These are phyloP conservation scores for Corrigiola litoralis DNA, from an alignment of 179 eudicot genomes.

Conservation along the genomic window DNA sequence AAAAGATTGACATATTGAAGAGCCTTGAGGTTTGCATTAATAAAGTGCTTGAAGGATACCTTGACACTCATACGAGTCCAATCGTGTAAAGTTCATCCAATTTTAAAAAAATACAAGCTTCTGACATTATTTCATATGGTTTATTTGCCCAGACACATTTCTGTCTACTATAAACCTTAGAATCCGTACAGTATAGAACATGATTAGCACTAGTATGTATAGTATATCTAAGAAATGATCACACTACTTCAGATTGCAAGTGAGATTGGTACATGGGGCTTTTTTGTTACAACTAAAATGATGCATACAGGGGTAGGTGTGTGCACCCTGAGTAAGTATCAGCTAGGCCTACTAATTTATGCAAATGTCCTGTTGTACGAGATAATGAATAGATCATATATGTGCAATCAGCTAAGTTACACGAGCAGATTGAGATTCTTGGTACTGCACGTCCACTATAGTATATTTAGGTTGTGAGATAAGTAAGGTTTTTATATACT, in stretches of 20 bases:
- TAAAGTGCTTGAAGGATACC: no score
- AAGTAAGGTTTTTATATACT: no score
- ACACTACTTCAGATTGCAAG: slow-evolving; percentile 3
- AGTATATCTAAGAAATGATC: neutral
- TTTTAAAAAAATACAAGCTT: neutral
- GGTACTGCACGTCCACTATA: no score
- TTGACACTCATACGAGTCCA: no score
- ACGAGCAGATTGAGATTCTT: no score
- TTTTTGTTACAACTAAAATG: no score
- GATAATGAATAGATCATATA: neutral
- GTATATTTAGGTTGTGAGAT: no score
- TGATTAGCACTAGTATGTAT: slow-evolving; percentile 6
- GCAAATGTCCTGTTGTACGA: neutral
- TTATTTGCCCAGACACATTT: neutral
- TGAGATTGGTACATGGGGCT: neutral
- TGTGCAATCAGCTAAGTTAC: no score
- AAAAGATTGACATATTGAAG: neutral
- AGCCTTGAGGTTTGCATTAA: no score
- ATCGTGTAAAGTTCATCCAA: no score
- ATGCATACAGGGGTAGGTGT: no score
- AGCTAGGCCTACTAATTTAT: neutral
- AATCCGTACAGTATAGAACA: slow-evolving; percentile 4
- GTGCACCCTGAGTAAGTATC: no score
- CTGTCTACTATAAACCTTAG: neutral
- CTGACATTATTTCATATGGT: neutral